Conservation (phyloP, 345 rosid species). For the Excoecaria agallocha region DNA sequence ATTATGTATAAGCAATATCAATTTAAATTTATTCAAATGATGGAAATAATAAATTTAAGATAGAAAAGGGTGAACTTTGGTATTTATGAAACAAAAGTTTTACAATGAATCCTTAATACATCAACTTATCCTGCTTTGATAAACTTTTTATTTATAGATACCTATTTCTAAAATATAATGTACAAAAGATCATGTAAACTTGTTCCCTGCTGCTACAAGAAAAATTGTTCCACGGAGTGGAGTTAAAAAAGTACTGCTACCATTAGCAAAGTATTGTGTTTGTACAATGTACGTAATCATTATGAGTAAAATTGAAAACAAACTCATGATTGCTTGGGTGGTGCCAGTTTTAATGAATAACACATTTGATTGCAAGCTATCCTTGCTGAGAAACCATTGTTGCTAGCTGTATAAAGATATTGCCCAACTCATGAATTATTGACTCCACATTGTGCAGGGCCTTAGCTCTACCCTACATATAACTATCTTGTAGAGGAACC, state of each 20-base stretch:
- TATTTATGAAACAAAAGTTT: too few relatives aligned
- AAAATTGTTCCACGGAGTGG: background rate
- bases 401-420: slow-evolving; percentile 74
- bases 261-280: background rate
- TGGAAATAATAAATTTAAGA: too few relatives aligned
- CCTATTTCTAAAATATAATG: too few relatives aligned
- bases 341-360: slow-evolving; percentile 3
- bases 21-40: too few relatives aligned
- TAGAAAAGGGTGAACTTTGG: too few relatives aligned
- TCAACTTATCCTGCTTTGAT: too few relatives aligned
- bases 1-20: too few relatives aligned
- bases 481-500: slow-evolving; percentile 71
- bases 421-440: slow-evolving; percentile 74
- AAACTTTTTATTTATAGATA: too few relatives aligned
- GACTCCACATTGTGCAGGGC: slow-evolving; percentile 81
- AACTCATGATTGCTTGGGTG: slow-evolving; percentile 1
- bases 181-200: too few relatives aligned
- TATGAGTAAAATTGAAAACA: background rate
- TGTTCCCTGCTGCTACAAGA: too few relatives aligned
- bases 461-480: slow-evolving; percentile 84
- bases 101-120: too few relatives aligned
- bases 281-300: background rate
- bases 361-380: slow-evolving; percentile 77
- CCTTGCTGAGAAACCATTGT: slow-evolving; percentile 92
- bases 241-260: background rate